Conservation (phyloP, 208 protist genomes). For the Crithidia expoeki region DNA sequence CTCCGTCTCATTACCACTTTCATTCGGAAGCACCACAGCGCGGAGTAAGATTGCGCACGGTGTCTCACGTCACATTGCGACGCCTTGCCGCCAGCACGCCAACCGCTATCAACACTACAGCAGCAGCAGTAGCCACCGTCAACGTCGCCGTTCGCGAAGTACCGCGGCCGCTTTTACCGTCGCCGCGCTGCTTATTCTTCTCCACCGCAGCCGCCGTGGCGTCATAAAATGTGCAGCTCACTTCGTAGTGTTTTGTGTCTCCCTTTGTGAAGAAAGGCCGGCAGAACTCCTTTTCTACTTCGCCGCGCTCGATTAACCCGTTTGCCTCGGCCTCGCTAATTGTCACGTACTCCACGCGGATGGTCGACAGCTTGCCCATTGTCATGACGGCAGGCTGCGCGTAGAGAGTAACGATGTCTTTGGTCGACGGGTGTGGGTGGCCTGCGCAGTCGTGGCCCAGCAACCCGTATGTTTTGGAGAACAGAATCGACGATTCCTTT, state of each 20-base stretch:
- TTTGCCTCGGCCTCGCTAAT: constrained; percentile 35
- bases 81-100: not conserved
- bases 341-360: constrained; percentile 58
- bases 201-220: not conserved
- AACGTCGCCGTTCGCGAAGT: not conserved
- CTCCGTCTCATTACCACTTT: too few relatives aligned
- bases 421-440: constrained; percentile 20
- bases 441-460: constrained; percentile 24
- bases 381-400: constrained; percentile 34
- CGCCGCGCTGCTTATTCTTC: constrained; percentile 11
- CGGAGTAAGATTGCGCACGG: not conserved
- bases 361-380: constrained; percentile 45
- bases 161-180: not conserved
- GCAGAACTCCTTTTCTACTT: constrained; percentile 45
- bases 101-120: not conserved
- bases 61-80: constrained; percentile 3
- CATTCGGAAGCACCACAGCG: too few relatives aligned
- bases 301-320: constrained; percentile 18
- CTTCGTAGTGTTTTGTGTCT: constrained; percentile 39
- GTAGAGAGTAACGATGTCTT: constrained; percentile 42
- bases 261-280: constrained; percentile 40
- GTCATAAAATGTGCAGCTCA: constrained; percentile 31
- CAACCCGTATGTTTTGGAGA: constrained; percentile 66
- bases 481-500: constrained; percentile 56
- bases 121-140: not conserved